phyloP scores from a whole-genome alignment of 164 flowering plant genomes.

The Kalanchoe fedtschenkoi region DNA sequence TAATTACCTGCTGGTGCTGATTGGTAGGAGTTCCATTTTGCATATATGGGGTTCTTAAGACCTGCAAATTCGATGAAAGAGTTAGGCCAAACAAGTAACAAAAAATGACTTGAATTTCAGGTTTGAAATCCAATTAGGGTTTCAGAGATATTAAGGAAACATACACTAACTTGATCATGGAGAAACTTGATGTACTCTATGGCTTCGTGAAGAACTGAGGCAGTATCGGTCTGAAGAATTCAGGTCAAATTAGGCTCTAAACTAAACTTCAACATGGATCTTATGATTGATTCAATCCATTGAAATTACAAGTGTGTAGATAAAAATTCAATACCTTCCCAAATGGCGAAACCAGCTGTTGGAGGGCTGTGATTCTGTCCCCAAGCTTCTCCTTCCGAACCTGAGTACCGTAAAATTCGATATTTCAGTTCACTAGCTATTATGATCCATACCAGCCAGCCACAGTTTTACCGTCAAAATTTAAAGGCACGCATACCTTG shows the following conservation, averaged over 20 bases:
- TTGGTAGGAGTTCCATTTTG: constrained; percentile 29
- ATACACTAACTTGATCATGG: constrained; percentile 70
- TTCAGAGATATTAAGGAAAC: constrained; percentile 13
- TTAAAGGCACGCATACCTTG: constrained; percentile 37
- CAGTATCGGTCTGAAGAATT: constrained; percentile 58
- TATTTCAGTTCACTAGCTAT: neutral
- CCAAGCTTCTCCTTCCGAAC: constrained; percentile 70
- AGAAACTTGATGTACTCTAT: constrained; percentile 69
- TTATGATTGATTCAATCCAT: neutral
- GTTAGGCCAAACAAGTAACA: constrained; percentile 3
- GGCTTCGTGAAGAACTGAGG: constrained; percentile 76
- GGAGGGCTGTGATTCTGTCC: constrained; percentile 69
- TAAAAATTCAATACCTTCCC: constrained; percentile 56
- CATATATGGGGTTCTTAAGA: constrained; percentile 49
- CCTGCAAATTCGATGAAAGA: constrained; percentile 20
- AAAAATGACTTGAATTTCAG: neutral
- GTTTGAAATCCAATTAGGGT: neutral
- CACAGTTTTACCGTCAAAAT: neutral
- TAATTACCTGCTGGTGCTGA: constrained; percentile 38
- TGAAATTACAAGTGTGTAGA: constrained; percentile 15
- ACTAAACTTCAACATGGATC: neutral
- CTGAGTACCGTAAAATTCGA: constrained; percentile 16
- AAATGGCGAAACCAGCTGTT: constrained; percentile 74
- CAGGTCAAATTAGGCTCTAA: neutral
- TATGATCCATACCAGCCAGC: neutral